Conservation (phyloP, 225 moss, liverwort and hornwort genomes). For the Straminergon stramineum region DNA sequence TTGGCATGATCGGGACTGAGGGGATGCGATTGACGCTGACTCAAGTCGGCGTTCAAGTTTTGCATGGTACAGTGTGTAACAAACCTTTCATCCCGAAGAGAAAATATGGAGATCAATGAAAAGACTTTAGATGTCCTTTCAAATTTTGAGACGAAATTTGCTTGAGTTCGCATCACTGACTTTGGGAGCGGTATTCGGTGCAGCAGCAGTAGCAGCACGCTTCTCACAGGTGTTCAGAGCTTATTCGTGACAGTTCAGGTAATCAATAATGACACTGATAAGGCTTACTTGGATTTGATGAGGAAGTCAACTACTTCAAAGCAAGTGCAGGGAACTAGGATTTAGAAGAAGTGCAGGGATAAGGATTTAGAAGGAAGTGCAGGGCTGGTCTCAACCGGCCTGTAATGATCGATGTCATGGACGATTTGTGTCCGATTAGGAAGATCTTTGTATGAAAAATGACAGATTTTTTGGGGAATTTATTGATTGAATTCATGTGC, state of each 20-base stretch:
- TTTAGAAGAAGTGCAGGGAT: neutral
- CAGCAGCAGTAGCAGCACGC: neutral
- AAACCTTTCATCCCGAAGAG: neutral
- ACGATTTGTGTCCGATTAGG: neutral
- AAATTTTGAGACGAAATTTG: neutral
- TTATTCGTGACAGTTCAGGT: neutral
- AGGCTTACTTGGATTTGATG: neutral
- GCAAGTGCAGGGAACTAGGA: neutral
- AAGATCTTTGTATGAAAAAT: too few species aligned
- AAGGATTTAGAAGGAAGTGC: neutral
- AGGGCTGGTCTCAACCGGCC: neutral
- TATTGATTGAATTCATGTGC: neutral
- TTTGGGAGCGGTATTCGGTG: neutral
- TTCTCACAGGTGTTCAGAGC: neutral
- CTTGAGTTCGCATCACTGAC: neutral
- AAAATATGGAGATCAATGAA: neutral
- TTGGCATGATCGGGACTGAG: neutral
- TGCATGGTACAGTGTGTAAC: neutral
- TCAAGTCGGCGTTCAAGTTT: neutral
- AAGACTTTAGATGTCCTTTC: neutral
- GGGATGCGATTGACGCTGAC: neutral
- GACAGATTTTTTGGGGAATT: neutral
- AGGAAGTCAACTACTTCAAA: neutral
- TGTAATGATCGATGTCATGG: neutral
- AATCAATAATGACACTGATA: neutral